Evolutionary conservation across 2,329 filamentous ascomycete genomes (phyloP).

Genomic region (Beauveria rudraprayagi): DNA sequence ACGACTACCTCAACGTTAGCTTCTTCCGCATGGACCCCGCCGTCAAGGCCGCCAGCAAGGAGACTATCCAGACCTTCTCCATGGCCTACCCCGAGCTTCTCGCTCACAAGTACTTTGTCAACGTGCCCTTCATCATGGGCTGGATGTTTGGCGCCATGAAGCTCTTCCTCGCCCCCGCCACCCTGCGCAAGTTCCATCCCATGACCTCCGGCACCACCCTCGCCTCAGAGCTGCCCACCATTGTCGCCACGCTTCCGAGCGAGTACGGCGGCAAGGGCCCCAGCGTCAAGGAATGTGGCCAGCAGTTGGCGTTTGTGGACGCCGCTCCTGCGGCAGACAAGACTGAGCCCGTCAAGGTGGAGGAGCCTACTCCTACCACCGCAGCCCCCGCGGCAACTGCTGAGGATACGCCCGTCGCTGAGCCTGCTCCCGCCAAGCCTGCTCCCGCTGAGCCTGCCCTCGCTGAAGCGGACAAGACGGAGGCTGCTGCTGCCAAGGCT

Average conservation of each 20-base stretch:
- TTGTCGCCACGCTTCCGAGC: constrained; percentile 60
- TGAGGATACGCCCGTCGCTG: constrained; percentile 7
- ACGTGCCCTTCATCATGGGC: constrained; percentile 84
- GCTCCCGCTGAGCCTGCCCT: not conserved
- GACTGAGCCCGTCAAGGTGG: constrained; percentile 6
- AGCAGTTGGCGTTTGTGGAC: constrained; percentile 16
- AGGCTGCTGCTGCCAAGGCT: constrained; percentile 10
- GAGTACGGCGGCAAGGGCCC: constrained; percentile 70
- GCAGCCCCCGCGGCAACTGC: not conserved
- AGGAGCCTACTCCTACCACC: not conserved
- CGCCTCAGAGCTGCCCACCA: constrained; percentile 46
- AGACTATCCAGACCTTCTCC: constrained; percentile 75
- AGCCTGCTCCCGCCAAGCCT: not conserved
- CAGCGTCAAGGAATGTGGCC: constrained; percentile 28
- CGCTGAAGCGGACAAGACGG: not conserved
- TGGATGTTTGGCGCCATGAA: constrained; percentile 75
- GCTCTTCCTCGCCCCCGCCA: constrained; percentile 64
- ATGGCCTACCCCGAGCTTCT: constrained; percentile 85
- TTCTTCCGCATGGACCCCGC: constrained; percentile 75
- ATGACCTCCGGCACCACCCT: constrained; percentile 66
- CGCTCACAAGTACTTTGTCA: constrained; percentile 85
- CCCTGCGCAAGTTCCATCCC: constrained; percentile 71
- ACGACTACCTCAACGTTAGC: constrained; percentile 83
- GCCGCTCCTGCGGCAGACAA: constrained; percentile 18
- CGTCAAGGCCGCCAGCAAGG: constrained; percentile 67